Evolutionary conservation across 1,284 basidiomycete genomes (phyloP).

Genomic region (Ceratobasidium sp.): DNA sequence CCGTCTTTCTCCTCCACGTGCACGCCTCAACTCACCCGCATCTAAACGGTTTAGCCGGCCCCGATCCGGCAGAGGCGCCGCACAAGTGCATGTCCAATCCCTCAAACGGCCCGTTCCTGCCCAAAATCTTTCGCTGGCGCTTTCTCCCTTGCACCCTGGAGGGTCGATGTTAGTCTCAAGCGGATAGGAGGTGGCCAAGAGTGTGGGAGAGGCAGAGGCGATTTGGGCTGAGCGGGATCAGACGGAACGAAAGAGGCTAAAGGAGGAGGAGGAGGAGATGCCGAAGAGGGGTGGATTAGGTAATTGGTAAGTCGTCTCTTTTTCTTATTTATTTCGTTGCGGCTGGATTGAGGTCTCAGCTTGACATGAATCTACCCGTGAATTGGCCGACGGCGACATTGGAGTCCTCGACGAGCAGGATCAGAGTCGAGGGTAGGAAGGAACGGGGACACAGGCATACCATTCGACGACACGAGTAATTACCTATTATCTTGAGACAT

Average conservation of each 20-base stretch:
- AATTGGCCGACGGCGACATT: not conserved
- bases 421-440: not conserved
- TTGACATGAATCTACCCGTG: not conserved
- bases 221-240: conserved; percentile 22
- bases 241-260: conserved; percentile 8
- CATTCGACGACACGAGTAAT: no score
- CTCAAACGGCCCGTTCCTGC: not conserved
- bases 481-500: no score
- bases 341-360: no score
- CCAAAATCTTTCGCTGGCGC: not conserved
- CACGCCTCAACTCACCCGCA: no score
- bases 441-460: conserved; percentile 16
- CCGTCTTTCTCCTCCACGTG: not conserved
- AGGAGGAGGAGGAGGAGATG: conserved; percentile 28
- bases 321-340: not conserved
- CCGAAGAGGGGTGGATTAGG: not conserved
- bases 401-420: not conserved
- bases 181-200: conserved; percentile 23
- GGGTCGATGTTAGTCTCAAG: not conserved
- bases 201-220: conserved; percentile 26
- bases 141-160: not conserved
- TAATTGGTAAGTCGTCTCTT: not conserved
- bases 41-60: conserved; percentile 23
- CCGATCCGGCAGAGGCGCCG: conserved; percentile 21
- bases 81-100: conserved; percentile 17